A percentile compares a stretch with the other conserved stretches of the same genome.
These are phyloP conservation scores for Vicia faba DNA, from an alignment of 306 rosid species.

Conservation along the genomic window DNA sequence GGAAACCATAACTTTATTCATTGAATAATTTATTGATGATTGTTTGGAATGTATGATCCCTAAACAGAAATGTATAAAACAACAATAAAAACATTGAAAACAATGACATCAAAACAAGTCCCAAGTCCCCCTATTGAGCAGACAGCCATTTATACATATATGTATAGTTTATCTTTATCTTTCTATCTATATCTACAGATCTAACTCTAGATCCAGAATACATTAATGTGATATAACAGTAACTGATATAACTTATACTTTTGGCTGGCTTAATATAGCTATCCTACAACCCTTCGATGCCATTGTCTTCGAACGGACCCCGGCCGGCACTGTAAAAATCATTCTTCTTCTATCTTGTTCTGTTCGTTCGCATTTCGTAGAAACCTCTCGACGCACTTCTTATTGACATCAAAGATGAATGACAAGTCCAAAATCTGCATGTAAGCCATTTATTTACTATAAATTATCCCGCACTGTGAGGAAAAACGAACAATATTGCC, in stretches of 20 bases:
- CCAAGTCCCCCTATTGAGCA: conserved; percentile 23
- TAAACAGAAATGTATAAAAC: conserved; percentile 18
- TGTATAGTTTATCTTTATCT: conserved; percentile 14
- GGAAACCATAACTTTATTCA: conserved; percentile 18
- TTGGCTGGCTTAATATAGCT: conserved; percentile 34
- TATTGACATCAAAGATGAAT: conserved; percentile 65
- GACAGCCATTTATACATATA: conserved; percentile 34
- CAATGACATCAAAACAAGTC: conserved; percentile 7
- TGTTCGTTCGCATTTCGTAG: conserved; percentile 39
- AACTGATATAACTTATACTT: conserved; percentile 31
- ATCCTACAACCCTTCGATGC: conserved; percentile 20
- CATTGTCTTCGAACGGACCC: conserved; percentile 31
- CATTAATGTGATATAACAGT: conserved; percentile 13
- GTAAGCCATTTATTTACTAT: conserved; percentile 35
- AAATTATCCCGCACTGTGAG: conserved; percentile 2
- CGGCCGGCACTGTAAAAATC: conserved; percentile 40
- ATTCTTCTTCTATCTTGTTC: conserved; percentile 28
- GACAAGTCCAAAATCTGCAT: conserved; percentile 73
- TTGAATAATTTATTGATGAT: conserved; percentile 16
- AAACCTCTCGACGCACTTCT: conserved; percentile 50
- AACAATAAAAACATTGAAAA: conserved; percentile 19
- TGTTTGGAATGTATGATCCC: conserved; percentile 19
- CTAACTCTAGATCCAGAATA: conserved; percentile 17
- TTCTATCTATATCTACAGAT: conserved; percentile 45
- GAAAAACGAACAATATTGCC: conserved; percentile 2